A percentile compares a stretch with the other conserved stretches of the same genome.
phyloP scores from a whole-genome alignment of 805 yeast species.

The Candida vaughaniae region DNA sequence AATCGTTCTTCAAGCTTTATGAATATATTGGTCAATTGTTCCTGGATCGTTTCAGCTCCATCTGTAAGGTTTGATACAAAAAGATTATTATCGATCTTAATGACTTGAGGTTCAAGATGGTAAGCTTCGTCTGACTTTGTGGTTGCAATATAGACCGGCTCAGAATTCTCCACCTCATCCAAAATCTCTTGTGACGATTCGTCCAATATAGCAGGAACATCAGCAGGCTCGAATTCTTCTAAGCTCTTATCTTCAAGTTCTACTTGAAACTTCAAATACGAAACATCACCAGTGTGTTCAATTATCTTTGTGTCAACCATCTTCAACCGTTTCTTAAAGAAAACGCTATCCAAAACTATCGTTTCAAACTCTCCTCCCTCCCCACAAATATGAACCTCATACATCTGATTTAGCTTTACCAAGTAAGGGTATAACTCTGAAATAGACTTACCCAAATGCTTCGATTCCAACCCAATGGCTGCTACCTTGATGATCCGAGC shows the following conservation, averaged over 20 bases:
- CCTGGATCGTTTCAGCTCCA: slow-evolving; percentile 16
- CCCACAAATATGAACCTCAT: slow-evolving; percentile 92
- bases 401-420: slow-evolving; percentile 54
- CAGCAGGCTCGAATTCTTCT: slow-evolving; percentile 10
- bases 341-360: slow-evolving; percentile 85
- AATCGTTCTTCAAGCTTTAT: slow-evolving; percentile 38
- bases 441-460: slow-evolving; percentile 68
- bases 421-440: slow-evolving; percentile 61
- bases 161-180: slow-evolving; percentile 9
- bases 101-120: not conserved
- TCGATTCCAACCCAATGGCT: slow-evolving; percentile 72
- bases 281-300: slow-evolving; percentile 60
- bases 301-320: slow-evolving; percentile 41
- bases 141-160: not conserved
- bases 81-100: slow-evolving; percentile 9
- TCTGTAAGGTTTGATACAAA: slow-evolving; percentile 32
- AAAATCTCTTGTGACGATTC: slow-evolving; percentile 39
- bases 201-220: slow-evolving; percentile 40
- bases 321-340: slow-evolving; percentile 58
- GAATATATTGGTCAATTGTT: slow-evolving; percentile 54
- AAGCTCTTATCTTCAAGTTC: slow-evolving; percentile 38
- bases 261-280: slow-evolving; percentile 59
- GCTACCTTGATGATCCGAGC: slow-evolving; percentile 92
- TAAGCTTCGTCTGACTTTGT: too few relatives aligned
- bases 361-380: slow-evolving; percentile 99